A percentile compares a stretch with the other conserved stretches of the same genome.
These are phyloP conservation scores for Pycnococcus provasolii DNA, from an alignment of 139 green algal species.

Conservation along the genomic window DNA sequence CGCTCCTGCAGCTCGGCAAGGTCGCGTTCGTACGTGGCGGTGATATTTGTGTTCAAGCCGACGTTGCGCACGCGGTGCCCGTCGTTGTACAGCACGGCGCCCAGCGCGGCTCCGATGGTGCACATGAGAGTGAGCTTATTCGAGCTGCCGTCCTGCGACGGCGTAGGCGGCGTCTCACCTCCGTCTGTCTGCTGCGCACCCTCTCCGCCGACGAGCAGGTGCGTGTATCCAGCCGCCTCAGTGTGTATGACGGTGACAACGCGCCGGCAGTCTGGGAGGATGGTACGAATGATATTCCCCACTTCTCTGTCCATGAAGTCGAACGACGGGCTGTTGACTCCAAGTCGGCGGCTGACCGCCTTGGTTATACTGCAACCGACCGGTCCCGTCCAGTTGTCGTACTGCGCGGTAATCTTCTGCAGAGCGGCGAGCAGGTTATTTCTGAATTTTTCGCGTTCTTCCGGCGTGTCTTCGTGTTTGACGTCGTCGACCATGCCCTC, in stretches of 20 bases:
- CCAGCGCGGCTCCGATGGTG: constrained; percentile 17
- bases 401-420: neutral
- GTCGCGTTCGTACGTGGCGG: constrained; percentile 18
- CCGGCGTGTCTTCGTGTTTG: neutral
- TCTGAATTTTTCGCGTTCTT: neutral
- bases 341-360: neutral
- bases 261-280: neutral
- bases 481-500: no score
- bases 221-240: constrained; percentile 23
- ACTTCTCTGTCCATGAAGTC: neutral
- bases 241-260: constrained; percentile 26
- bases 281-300: no score
- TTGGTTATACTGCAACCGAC: constrained; percentile 15
- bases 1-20: constrained; percentile 10
- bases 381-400: constrained; percentile 4
- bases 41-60: constrained; percentile 15
- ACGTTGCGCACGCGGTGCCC: constrained; percentile 21
- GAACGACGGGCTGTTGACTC: neutral
- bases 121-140: neutral
- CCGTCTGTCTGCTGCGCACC: no score
- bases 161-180: neutral
- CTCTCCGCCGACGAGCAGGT: constrained; percentile 16
- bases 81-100: constrained; percentile 18
- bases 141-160: neutral
- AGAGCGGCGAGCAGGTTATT: neutral